phyloP scores from a whole-genome alignment of 1,139 yeast species.

The Hyphopichia wangnamkhiaoensis region DNA sequence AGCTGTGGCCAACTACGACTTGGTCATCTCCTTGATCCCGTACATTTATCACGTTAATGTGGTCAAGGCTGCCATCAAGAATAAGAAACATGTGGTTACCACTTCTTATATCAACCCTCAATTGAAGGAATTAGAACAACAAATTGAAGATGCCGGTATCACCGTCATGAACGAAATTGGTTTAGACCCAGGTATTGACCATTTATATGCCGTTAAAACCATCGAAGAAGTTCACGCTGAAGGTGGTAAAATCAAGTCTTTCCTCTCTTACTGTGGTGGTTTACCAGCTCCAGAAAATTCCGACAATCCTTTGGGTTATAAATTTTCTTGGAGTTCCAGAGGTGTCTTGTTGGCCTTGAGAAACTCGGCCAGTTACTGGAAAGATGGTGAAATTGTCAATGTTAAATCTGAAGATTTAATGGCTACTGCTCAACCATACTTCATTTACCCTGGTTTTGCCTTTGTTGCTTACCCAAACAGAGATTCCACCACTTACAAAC shows the following conservation, averaged over 20 bases:
- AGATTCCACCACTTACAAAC: conserved; percentile 92
- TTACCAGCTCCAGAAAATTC: conserved; percentile 97
- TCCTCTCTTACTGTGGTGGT: conserved; percentile 98
- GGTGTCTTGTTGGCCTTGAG: conserved; percentile 95
- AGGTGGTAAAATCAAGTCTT: conserved; percentile 90
- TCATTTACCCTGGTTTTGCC: conserved; percentile 92
- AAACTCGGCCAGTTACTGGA: conserved; percentile 88
- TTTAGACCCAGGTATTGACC: conserved; percentile 98
- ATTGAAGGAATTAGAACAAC: conserved; percentile 74
- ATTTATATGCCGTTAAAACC: conserved; percentile 96
- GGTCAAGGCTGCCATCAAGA: conserved; percentile 88
- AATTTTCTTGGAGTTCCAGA: conserved; percentile 98
- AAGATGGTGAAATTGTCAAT: conserved; percentile 78
- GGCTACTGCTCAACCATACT: conserved; percentile 95
- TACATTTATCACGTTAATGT: conserved; percentile 92
- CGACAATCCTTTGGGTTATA: conserved; percentile 97
- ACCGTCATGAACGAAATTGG: conserved; percentile 93
- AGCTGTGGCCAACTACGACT: conserved; percentile 74
- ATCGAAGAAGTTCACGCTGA: conserved; percentile 92
- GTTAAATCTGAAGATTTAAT: conserved; percentile 88
- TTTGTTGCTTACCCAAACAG: conserved; percentile 97
- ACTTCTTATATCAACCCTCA: conserved; percentile 96
- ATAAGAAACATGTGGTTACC: conserved; percentile 91
- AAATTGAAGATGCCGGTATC: conserved; percentile 82
- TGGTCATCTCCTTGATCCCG: conserved; percentile 93